Percentiles rank a stretch among this genome's conserved stretches.
Conservation (phyloP, 139 green algal species). For the Pseudopediastrum boryanum region DNA sequence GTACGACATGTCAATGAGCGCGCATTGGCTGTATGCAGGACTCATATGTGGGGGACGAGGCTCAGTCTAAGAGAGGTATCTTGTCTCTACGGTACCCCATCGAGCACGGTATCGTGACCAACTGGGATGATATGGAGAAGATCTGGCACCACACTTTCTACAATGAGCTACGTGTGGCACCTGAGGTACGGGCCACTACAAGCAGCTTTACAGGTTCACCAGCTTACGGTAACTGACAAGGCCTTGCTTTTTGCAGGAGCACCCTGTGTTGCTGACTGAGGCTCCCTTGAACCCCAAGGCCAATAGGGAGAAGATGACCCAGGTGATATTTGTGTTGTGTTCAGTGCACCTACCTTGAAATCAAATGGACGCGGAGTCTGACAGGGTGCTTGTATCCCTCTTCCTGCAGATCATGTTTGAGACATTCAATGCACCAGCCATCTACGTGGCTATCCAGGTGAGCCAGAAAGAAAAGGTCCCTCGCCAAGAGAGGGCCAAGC, state of each 20-base stretch:
- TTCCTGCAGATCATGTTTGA: constrained; percentile 97
- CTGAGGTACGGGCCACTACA: constrained; percentile 71
- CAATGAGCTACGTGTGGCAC: constrained; percentile 99
- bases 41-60: constrained; percentile 97
- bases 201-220: neutral
- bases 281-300: constrained; percentile 97
- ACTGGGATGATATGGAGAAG: constrained; percentile 99
- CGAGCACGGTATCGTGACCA: constrained; percentile 96
- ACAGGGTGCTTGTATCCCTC: neutral
- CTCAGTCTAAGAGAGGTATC: constrained; percentile 97
- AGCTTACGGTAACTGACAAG: too few relatives aligned
- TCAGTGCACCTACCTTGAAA: too few relatives aligned
- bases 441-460: constrained; percentile 92
- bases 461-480: too few relatives aligned
- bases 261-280: constrained; percentile 99
- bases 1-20: neutral
- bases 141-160: constrained; percentile 99
- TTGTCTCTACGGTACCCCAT: constrained; percentile 98
- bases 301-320: constrained; percentile 94
- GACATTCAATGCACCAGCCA: constrained; percentile 96
- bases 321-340: constrained; percentile 43
- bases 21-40: constrained; percentile 67
- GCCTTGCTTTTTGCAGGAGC: constrained; percentile 74
- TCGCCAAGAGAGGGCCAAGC: too few relatives aligned
- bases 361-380: constrained; percentile 31